Evolutionary conservation across 305 asterid species (phyloP).

Genomic region (Fraxinus angustifolia): DNA sequence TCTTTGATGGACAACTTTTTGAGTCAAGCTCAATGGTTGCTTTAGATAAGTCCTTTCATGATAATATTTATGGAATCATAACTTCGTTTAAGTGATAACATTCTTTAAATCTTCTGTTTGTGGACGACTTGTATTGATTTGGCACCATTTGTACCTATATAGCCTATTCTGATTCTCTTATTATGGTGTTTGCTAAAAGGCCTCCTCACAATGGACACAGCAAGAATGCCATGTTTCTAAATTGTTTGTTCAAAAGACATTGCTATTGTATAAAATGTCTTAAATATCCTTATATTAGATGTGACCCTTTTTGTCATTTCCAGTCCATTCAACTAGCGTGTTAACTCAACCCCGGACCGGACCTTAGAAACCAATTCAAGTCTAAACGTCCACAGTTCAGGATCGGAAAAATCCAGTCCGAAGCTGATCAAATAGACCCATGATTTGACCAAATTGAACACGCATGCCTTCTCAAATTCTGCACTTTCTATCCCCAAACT

Average conservation of each 20-base stretch:
- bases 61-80: neutral
- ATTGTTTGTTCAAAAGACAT: neutral
- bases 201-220: neutral
- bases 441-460: neutral
- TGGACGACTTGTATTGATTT: neutral
- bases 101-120: neutral
- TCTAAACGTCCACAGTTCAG: neutral
- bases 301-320: neutral
- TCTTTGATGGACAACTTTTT: neutral
- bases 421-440: neutral
- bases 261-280: neutral
- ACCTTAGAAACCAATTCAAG: neutral
- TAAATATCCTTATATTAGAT: neutral
- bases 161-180: neutral
- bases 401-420: neutral
- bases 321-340: neutral
- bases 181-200: neutral
- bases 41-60: neutral
- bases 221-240: neutral
- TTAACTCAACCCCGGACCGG: neutral
- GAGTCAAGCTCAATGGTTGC: slow-evolving; percentile 1
- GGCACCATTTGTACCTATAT: neutral
- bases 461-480: neutral
- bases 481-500: neutral
- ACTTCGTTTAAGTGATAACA: neutral